These are phyloP conservation scores for Penicillium dipodomyicola DNA, from an alignment of 495 filamentous ascomycete genomes.

Conservation along the genomic window DNA sequence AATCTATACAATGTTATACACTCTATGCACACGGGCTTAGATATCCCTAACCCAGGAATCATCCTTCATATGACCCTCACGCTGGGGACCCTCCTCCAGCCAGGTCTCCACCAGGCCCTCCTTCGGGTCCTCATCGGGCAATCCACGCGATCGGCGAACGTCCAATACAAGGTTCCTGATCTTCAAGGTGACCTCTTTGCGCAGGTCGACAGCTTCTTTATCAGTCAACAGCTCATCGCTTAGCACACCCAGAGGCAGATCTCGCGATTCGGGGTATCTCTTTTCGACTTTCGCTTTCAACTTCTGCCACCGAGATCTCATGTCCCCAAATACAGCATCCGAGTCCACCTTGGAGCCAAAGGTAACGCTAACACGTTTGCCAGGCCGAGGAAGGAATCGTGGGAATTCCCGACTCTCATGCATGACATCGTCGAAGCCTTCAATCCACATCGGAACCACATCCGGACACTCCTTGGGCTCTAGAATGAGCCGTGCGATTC, in stretches of 20 bases:
- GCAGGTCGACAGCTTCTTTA: conserved; percentile 69
- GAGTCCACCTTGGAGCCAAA: conserved; percentile 58
- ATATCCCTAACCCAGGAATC: conserved; percentile 63
- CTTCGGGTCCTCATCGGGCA: conserved; percentile 76
- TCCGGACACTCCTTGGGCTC: conserved; percentile 80
- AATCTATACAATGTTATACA: conserved; percentile 25
- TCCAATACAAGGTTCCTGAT: conserved; percentile 78
- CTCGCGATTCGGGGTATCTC: conserved; percentile 28
- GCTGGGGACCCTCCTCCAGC: conserved; percentile 50
- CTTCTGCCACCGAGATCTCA: conserved; percentile 64
- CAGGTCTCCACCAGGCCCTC: conserved; percentile 63
- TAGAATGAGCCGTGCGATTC: conserved; percentile 81
- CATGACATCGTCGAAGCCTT: conserved; percentile 83
- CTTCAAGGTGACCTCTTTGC: conserved; percentile 76
- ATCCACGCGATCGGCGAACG: conserved; percentile 65
- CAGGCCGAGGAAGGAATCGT: conserved; percentile 74
- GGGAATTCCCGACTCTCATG: conserved; percentile 74
- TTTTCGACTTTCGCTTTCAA: conserved; percentile 51
- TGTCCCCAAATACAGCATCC: conserved; percentile 57
- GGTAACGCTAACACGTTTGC: conserved; percentile 68
- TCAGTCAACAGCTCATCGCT: conserved; percentile 68
- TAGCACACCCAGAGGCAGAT: conserved; percentile 57
- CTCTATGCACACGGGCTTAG: conserved; percentile 31
- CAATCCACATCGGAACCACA: conserved; percentile 90
- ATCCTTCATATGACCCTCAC: conserved; percentile 61